A percentile compares a stretch with the other conserved stretches of the same genome.
These are phyloP conservation scores for Backusella mclennaniae DNA, from an alignment of 192 early-diverging fungal genomes.

Conservation along the genomic window DNA sequence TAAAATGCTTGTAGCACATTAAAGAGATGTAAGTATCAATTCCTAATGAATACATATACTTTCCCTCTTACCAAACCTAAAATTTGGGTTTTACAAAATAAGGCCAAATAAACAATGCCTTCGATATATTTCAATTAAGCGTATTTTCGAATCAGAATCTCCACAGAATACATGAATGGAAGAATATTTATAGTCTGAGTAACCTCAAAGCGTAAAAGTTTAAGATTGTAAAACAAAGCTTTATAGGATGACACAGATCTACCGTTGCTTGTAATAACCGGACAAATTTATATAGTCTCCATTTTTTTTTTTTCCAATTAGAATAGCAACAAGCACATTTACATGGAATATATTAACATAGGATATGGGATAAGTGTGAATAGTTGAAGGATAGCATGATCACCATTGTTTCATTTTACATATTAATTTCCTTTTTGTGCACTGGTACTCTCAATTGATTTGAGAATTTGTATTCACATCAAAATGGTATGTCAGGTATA, in stretches of 20 bases:
- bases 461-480: neutral
- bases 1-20: neutral
- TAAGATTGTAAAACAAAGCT: neutral
- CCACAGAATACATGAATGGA: neutral
- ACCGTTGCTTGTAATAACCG: neutral
- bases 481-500: neutral
- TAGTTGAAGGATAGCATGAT: neutral
- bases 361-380: neutral
- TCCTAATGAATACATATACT: neutral
- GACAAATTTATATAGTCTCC: neutral
- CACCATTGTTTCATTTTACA: neutral
- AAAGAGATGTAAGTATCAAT: neutral
- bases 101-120: neutral
- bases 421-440: neutral
- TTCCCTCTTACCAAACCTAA: neutral
- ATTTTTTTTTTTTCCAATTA: neutral
- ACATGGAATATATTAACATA: neutral
- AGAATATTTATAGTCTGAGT: neutral
- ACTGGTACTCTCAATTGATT: neutral
- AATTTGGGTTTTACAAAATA: neutral
- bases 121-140: neutral
- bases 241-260: neutral
- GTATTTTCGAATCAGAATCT: neutral
- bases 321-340: neutral
- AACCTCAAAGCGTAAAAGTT: neutral